Base-by-base conservation (phyloP, 371 early-diverging fungal species). In the Hamiltosporidium tvaerminnensis region DNA sequence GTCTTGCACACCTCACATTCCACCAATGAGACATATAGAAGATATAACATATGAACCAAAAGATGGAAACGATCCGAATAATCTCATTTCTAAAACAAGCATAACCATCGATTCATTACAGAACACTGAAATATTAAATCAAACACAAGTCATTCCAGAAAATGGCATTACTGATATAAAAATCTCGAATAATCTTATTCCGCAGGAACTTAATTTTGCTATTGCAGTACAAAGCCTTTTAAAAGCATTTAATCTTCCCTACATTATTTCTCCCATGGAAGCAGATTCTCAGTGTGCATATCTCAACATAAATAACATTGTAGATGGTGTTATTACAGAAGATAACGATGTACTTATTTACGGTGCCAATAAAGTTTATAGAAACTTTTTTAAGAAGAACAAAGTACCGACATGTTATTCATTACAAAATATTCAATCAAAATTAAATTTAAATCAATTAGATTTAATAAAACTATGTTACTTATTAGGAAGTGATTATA, bases 291-390 rank as follows among this genome's bases (percentile, higher is more conserved):
- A 94, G 75, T 96, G 96, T 71, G 96, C 92, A 0, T 83, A 80
- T 59, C 77, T 96, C 30, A 75, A 82, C 1, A 55, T 69, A 0
- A 66, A 80, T 1, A 74, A 78, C 0, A 79, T 91, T 9, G 90
- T 93, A 0, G 93, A 98, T 68, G 97, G 94, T 0, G 87, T 96
- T 44, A 82, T 96, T 47, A 91, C 96, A 0, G 99, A 96, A 72
- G 99, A 96, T 68, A 89, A 88, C 31, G 99, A 98, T 77, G 88
- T 93, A 1, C 87, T 96, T 66, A 75, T 95, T 33, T 94, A 94
- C 83, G 94, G 94, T 23, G 89, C 84, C 0, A 78, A 76, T n/a
- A 75, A 79, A 1, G 83, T 96, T 1, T 94, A 88, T 72, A 88
- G 86, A 68, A 88, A 98, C 74, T 84, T 95, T 78, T 98, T 96